phyloP scores from a whole-genome alignment of 202 grass and related monocot species.

The Schoenoplectus triqueter region DNA sequence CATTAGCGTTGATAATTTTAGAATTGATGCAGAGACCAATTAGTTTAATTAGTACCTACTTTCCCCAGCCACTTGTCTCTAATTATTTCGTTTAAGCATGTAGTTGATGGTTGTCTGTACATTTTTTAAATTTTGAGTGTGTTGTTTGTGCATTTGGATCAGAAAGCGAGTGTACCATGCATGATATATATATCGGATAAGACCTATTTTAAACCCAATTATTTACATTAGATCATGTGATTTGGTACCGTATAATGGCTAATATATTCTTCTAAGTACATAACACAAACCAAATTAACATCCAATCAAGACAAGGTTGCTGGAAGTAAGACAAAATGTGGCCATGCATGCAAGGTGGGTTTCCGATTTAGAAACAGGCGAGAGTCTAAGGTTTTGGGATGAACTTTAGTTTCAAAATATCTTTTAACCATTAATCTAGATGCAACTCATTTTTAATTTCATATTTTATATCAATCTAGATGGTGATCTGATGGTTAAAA shows the following conservation, averaged over 20 bases:
- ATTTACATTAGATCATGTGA: background rate
- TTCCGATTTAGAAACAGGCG: background rate
- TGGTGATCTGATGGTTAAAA: too few species aligned
- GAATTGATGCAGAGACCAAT: conserved; percentile 5
- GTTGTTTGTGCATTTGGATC: background rate
- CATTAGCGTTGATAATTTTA: background rate
- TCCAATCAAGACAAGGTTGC: background rate
- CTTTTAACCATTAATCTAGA: too few species aligned
- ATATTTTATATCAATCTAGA: too few species aligned
- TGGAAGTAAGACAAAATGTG: background rate
- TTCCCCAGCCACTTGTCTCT: too few species aligned
- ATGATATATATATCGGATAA: background rate
- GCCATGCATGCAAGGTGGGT: background rate
- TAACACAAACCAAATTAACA: background rate
- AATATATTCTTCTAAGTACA: background rate
- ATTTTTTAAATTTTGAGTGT: background rate
- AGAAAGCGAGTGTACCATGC: background rate
- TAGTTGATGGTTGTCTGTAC: too few species aligned
- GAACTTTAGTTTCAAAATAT: too few species aligned
- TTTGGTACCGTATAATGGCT: background rate
- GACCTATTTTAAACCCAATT: background rate
- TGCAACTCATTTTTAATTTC: too few species aligned
- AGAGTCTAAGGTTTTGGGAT: too few species aligned
- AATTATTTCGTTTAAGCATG: background rate
- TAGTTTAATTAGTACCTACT: background rate